These are phyloP conservation scores for Chalaropsis ovoidea DNA, from an alignment of 2,329 filamentous ascomycete species.

Conservation along the genomic window DNA sequence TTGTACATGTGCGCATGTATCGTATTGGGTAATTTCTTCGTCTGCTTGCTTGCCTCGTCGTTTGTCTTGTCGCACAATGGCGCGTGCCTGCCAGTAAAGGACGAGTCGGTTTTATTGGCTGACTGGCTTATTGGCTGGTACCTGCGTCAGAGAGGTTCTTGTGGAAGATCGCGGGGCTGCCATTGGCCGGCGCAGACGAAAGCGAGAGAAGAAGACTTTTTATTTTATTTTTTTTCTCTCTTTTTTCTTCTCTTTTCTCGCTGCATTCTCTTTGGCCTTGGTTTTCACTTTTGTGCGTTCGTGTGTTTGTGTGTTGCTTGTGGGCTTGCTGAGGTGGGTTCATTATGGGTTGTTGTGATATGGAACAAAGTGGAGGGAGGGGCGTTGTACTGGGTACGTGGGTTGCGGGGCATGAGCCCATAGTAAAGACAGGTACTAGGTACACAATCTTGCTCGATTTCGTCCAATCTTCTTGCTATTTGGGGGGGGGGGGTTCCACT, in stretches of 20 bases:
- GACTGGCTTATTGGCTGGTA: not conserved
- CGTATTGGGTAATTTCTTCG: no score
- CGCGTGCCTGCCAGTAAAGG: not conserved
- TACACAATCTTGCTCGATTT: not conserved
- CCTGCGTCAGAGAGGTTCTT: not conserved
- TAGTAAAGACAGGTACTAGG: not conserved
- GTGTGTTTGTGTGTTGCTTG: not conserved
- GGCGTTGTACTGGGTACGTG: not conserved
- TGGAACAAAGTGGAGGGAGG: slow-evolving; percentile 1
- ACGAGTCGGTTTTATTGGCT: not conserved
- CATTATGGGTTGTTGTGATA: slow-evolving; percentile 1
- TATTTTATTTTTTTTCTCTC: not conserved
- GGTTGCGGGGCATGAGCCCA: not conserved
- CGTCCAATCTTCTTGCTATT: slow-evolving; percentile 3
- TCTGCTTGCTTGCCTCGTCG: no score
- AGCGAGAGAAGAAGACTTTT: not conserved
- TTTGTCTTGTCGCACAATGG: no score
- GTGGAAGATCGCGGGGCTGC: no score
- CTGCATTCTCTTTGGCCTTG: not conserved
- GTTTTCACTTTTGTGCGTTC: slow-evolving; percentile 2
- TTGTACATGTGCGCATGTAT: no score
- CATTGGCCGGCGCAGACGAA: not conserved
- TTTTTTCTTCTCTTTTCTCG: not conserved
- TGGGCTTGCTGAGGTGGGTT: slow-evolving; percentile 1
- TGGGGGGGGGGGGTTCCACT: not conserved